Evolutionary conservation across 2,329 filamentous ascomycete genomes (phyloP), one percentile per base, ranked within the genome.

Genomic region (Rhexocercosporidium sp.): DNA sequence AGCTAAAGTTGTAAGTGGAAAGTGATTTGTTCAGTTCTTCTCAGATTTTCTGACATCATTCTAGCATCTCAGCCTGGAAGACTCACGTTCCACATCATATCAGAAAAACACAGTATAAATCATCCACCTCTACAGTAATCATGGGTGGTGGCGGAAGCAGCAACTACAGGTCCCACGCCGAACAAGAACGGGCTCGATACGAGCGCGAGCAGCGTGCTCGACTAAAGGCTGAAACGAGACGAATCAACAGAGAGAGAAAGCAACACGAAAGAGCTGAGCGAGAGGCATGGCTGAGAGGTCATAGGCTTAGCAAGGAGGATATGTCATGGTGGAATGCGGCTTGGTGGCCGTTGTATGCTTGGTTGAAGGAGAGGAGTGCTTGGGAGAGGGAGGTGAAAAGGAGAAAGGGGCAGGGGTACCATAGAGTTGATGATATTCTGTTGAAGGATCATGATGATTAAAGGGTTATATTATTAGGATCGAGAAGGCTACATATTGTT

Each of bases 321-420:
- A 29, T 16, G 25, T 12, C 16, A 18, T 53, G 49, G 49, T 53
- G 49, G 49, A 53, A 53, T 31, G 25, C 25, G 49, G 22, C 22
- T 16, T 53, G 49, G 49, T 53, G 25, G 12, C 49, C 49, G 3
- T n/a, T 53, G 25, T 53, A 53, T 53, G 49, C 49, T 29, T 53
- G 49, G 49, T 53, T 53, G 25, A 53, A 53, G 25, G 49, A 53
- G 25, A 53, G 49, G 49, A 53, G 49, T 53, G 49, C 49, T 2
- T 53, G 49, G 49, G 49, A 53, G 49, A 53, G 25, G 49, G 49
- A 53, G 49, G 49, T 53, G 25, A 53, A 53, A 8, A 31, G 49
- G 14, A 16, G 49, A 16, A 53, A 53, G 22, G 49, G 49, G 14
- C 49, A 53, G 27, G 49, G 49, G 16, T 53, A 53, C 31, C 49